These are phyloP conservation scores for Xylaria telfairii DNA, from an alignment of 495 filamentous ascomycete species.

Conservation along the genomic window DNA sequence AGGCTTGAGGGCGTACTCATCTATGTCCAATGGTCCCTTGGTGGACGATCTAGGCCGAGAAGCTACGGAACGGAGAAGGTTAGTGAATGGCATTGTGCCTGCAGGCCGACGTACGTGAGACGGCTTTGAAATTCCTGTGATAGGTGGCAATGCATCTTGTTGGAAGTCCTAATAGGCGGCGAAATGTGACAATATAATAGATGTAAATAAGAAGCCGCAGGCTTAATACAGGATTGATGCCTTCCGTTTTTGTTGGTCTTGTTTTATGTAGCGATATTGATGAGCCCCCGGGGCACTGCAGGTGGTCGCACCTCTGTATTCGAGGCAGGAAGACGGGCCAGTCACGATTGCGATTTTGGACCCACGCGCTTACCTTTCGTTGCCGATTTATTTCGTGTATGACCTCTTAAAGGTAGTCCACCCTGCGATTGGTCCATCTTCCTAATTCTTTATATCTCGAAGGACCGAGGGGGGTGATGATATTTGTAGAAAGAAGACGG, in stretches of 20 bases:
- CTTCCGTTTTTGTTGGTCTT: background rate
- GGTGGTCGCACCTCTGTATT: no score
- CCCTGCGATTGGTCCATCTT: constrained; percentile 44
- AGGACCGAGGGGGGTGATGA: background rate
- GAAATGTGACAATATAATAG: background rate
- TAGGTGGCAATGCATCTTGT: background rate
- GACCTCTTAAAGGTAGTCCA: constrained; percentile 36
- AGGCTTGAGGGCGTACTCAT: constrained; percentile 51
- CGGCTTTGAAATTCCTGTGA: background rate
- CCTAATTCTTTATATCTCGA: background rate
- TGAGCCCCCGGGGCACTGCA: no score
- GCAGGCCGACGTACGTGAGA: constrained; percentile 13
- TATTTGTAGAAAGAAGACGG: background rate
- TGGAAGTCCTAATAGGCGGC: background rate
- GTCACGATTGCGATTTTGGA: background rate
- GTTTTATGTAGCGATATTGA: no score
- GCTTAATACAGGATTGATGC: background rate
- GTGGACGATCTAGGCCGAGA: constrained; percentile 58
- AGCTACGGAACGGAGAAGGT: constrained; percentile 42
- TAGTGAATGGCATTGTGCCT: constrained; percentile 32
- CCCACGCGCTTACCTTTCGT: constrained; percentile 43
- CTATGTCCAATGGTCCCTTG: constrained; percentile 62
- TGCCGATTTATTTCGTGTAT: constrained; percentile 47
- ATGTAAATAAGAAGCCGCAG: background rate
- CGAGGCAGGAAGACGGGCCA: background rate